Conservation (phyloP, 345 rosid genomes). For the Arabidopsis arenosa region DNA sequence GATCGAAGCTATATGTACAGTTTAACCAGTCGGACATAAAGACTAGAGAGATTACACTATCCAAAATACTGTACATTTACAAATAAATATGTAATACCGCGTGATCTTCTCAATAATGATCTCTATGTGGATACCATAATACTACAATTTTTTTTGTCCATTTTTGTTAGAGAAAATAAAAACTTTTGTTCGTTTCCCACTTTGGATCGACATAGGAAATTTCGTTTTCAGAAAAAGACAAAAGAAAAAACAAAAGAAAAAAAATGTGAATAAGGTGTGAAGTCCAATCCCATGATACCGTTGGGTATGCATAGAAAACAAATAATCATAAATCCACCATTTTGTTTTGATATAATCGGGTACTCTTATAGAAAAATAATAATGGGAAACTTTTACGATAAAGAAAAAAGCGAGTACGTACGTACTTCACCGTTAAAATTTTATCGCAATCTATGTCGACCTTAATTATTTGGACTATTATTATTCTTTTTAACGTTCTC, state of each 20-base stretch:
- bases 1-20: not conserved
- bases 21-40: not conserved
- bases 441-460: not conserved
- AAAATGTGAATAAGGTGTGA: slow-evolving; percentile 21
- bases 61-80: not conserved
- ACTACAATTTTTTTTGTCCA: slow-evolving; percentile 24
- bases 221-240: slow-evolving; percentile 36
- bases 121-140: not conserved
- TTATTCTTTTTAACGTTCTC: not conserved
- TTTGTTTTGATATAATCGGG: slow-evolving; percentile 4
- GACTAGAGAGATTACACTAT: not conserved
- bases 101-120: not conserved
- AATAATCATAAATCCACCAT: slow-evolving; percentile 8
- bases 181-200: slow-evolving; percentile 27
- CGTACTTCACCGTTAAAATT: not conserved
- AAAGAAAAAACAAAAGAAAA: slow-evolving; percentile 23
- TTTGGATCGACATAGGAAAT: slow-evolving; percentile 41
- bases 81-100: not conserved
- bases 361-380: not conserved
- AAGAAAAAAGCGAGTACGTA: not conserved
- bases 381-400: not conserved
- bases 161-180: slow-evolving; percentile 12
- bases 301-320: slow-evolving; percentile 28
- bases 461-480: not conserved
- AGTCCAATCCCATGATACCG: slow-evolving; percentile 29